Conservation (phyloP, 108 stramenopile genomes). For the Cylindrotheca closterium region DNA sequence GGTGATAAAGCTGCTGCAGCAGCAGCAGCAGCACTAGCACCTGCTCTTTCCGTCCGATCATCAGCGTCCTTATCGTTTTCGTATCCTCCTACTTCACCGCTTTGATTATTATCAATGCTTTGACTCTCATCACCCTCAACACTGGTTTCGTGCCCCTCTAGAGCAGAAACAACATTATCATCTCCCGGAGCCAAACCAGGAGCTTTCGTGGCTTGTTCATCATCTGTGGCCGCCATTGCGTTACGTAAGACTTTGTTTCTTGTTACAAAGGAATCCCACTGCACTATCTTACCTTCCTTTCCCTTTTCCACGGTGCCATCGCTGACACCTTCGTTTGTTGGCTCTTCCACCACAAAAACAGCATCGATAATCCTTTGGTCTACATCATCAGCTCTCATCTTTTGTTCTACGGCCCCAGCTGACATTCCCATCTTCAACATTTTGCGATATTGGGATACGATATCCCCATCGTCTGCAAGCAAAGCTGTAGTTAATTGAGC, state of each 20-base stretch:
- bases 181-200: background rate
- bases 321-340: conserved; percentile 76
- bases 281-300: conserved; percentile 13
- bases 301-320: background rate
- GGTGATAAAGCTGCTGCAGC: too few species aligned
- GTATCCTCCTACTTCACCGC: background rate
- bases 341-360: conserved; percentile 26
- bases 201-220: background rate
- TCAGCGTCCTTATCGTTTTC: background rate
- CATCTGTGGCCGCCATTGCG: conserved; percentile 16
- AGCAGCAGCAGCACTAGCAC: too few species aligned
- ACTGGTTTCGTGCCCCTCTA: background rate
- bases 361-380: background rate
- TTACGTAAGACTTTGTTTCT: conserved; percentile 11
- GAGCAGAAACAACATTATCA: conserved; percentile 1
- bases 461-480: conserved; percentile 18
- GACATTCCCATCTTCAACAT: conserved; percentile 49
- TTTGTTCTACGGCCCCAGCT: conserved; percentile 24
- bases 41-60: background rate
- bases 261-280: conserved; percentile 8
- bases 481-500: background rate
- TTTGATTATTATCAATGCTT: too few species aligned
- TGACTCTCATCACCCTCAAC: background rate
- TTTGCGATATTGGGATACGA: conserved; percentile 22
- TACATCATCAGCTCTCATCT: conserved; percentile 25